Conservation (phyloP, 257 asterid species). For the Rauvolfia tetraphylla region DNA sequence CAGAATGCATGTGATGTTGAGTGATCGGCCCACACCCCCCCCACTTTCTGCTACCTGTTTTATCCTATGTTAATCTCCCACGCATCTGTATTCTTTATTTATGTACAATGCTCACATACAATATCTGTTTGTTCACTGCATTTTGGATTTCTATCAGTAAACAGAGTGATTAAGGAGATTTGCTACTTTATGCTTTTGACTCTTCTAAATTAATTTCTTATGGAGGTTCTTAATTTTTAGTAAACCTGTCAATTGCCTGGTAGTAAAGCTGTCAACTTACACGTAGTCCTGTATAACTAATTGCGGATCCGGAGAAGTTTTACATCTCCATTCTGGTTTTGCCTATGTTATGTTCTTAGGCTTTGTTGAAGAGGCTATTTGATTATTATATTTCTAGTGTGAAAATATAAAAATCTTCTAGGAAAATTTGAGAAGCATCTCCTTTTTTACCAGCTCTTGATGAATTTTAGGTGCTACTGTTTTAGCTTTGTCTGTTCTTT, state of each 20-base stretch:
- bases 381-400: background rate
- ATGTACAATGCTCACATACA: background rate
- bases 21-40: background rate
- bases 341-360: background rate
- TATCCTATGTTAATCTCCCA: background rate
- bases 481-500: background rate
- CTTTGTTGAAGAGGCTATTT: background rate
- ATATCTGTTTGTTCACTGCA: background rate
- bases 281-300: background rate
- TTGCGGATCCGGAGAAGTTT: background rate
- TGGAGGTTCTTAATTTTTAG: background rate
- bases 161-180: background rate
- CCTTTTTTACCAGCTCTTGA: background rate
- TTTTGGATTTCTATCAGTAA: background rate
- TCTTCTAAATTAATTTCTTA: background rate
- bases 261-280: background rate
- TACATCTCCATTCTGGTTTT: background rate
- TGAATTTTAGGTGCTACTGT: background rate
- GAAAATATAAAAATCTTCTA: background rate
- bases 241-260: background rate
- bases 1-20: background rate
- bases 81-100: background rate
- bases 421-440: background rate
- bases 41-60: background rate
- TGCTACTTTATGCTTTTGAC: background rate